These are phyloP conservation scores for Chaetomium fimeti DNA, from an alignment of 495 filamentous ascomycete species.

Conservation along the genomic window DNA sequence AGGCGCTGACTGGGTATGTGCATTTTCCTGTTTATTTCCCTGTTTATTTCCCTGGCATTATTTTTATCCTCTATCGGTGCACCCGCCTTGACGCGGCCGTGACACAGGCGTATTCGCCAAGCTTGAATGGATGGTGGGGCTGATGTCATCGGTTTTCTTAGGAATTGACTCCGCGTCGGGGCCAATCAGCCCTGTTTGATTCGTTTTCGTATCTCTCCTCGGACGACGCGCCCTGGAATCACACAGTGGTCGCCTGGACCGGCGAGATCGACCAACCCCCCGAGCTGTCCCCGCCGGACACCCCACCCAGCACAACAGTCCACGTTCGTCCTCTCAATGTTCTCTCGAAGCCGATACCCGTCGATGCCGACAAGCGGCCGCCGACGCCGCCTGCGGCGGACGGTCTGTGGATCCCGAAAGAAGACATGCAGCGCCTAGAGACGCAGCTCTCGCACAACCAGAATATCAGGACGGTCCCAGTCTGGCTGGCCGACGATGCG, in stretches of 20 bases:
- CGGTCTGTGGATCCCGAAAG: slow-evolving; percentile 60
- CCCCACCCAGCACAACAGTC: slow-evolving; percentile 45
- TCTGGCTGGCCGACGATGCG: slow-evolving; percentile 76
- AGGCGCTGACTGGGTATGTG: slow-evolving; percentile 71
- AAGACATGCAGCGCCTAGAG: slow-evolving; percentile 69
- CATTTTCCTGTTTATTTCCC: background rate
- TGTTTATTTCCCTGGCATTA: slow-evolving; percentile 2
- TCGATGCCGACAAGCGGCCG: slow-evolving; percentile 56
- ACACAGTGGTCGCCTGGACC: slow-evolving; percentile 88
- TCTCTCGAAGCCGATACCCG: slow-evolving; percentile 68
- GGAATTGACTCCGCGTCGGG: slow-evolving; percentile 72
- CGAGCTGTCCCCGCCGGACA: slow-evolving; percentile 43
- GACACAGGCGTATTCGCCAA: slow-evolving; percentile 20
- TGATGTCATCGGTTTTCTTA: slow-evolving; percentile 39
- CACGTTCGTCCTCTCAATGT: slow-evolving; percentile 50
- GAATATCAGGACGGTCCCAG: slow-evolving; percentile 64
- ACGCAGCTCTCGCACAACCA: slow-evolving; percentile 64
- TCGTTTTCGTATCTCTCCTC: slow-evolving; percentile 82
- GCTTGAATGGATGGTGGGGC: slow-evolving; percentile 29
- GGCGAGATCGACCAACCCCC: slow-evolving; percentile 70
- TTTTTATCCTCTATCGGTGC: background rate
- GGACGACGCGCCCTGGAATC: slow-evolving; percentile 71
- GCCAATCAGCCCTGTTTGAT: slow-evolving; percentile 86
- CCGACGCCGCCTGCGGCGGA: slow-evolving; percentile 59
- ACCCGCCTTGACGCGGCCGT: background rate